phyloP scores from a whole-genome alignment of 1,284 basidiomycete species.

The Gomphus sp. region DNA sequence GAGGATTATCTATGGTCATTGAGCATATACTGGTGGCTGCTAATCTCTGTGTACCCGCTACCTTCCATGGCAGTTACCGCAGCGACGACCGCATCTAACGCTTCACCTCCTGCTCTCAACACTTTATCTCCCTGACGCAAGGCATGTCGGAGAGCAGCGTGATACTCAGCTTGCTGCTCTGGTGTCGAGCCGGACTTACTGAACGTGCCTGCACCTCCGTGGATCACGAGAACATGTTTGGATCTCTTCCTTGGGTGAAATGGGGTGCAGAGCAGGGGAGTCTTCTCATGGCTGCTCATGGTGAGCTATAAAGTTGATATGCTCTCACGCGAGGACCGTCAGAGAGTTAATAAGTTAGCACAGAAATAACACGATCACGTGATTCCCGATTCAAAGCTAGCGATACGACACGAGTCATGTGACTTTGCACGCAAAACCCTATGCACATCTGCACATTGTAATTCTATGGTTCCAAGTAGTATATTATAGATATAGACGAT shows the following conservation, averaged over 20 bases:
- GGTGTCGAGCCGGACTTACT: slow-evolving; percentile 49
- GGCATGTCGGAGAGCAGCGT: slow-evolving; percentile 41
- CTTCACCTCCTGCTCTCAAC: slow-evolving; percentile 58
- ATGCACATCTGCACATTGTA: no score
- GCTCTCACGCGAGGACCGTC: background rate
- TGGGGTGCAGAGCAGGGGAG: background rate
- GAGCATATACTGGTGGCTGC: background rate
- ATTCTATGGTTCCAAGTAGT: no score
- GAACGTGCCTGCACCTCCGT: slow-evolving; percentile 74
- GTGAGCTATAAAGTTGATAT: background rate
- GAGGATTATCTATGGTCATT: slow-evolving; percentile 45
- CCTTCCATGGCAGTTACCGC: slow-evolving; percentile 71
- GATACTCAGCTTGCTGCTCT: slow-evolving; percentile 51
- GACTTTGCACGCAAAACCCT: no score
- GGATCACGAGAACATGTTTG: slow-evolving; percentile 54
- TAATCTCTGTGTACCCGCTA: slow-evolving; percentile 17
- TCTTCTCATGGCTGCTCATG: background rate
- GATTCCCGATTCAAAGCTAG: no score
- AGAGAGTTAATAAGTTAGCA: no score
- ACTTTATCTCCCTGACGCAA: slow-evolving; percentile 56
- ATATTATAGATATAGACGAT: no score
- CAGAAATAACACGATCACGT: background rate
- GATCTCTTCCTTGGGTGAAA: background rate
- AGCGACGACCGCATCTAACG: slow-evolving; percentile 74
- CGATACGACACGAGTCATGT: no score